Base-by-base conservation (phyloP, 176 grass and related monocot genomes). In the Melocanna baccifera region DNA sequence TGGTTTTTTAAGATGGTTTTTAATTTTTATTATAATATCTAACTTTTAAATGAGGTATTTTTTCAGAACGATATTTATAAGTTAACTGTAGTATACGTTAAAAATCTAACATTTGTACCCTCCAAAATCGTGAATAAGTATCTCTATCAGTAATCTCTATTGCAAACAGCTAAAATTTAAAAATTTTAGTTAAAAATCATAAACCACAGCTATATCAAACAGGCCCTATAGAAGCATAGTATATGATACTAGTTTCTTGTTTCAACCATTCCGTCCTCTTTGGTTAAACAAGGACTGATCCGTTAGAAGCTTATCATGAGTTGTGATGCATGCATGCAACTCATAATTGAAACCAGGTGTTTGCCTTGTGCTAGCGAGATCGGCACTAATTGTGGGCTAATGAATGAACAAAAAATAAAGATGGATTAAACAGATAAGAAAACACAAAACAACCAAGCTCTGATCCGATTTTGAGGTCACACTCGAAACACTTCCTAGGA, bases 321-420 rank as follows among this genome's bases (percentile, higher is more conserved):
- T 81, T 48, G 59, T 67, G 77, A 36, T 42, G 62, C 25, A 29
- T 23, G 55, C 62, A 76, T 26, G 79, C 80, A 88, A 36, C 80
- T 71, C 64, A 51, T 62, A 28, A 64, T 9, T 53, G 51, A 50
- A 48, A 62, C 67, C 52, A 50, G 39, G 51, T 53, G 51, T 23
- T 83, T 88, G 86, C 77, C 86, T 40, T 22, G 63, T 77, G 72
- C 63, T 65, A 69, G 72, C 71, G 40, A 68, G 62, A 61, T 69
- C 63, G 18, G 63, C 86, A 69, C 63, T 69, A 29, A 83, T 61
- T 70, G 71, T 41, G 79, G 79, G 40, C 8, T 62, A 43, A 86
- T n/a, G 67, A 61, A 63, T 29, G 39, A 41, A 75, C 62, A 59
- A 56, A 76, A 73, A 20, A 36, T 2, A 11, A 39, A 37, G 1